Evolutionary conservation across 2,329 filamentous ascomycete species (phyloP).

Genomic region (Clonostachys rosea): DNA sequence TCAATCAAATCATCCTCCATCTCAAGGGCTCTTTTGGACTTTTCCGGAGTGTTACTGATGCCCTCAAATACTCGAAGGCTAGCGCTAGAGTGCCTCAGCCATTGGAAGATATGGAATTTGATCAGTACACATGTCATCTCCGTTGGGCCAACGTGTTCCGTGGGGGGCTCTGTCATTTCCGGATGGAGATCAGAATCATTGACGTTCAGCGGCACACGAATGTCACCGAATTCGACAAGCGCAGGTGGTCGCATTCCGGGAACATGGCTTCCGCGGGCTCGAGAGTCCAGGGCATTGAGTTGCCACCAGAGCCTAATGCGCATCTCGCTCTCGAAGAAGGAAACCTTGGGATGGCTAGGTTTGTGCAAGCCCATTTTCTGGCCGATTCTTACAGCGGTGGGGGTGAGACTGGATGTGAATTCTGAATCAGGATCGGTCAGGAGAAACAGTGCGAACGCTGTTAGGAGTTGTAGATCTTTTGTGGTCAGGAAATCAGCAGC

Average conservation of each 20-base stretch:
- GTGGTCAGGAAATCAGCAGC: conserved; percentile 17
- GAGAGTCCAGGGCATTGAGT: conserved; percentile 10
- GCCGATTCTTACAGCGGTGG: conserved; percentile 12
- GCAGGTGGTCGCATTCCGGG: not conserved
- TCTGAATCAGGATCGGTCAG: conserved; percentile 18
- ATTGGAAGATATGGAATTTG: conserved; percentile 19
- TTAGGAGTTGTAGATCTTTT: conserved; percentile 17
- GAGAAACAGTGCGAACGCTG: conserved; percentile 19
- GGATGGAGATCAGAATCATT: conserved; percentile 50
- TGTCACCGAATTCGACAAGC: not conserved
- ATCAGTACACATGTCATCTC: conserved; percentile 43
- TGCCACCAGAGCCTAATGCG: conserved; percentile 19
- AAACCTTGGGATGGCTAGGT: conserved; percentile 5
- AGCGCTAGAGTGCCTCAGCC: conserved; percentile 13
- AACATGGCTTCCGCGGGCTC: not conserved
- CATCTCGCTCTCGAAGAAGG: conserved; percentile 18
- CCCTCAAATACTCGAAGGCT: conserved; percentile 10
- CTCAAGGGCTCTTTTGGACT: conserved; percentile 3
- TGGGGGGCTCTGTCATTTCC: conserved; percentile 38
- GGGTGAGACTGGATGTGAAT: conserved; percentile 12
- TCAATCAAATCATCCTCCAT: conserved; percentile 13
- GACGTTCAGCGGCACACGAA: conserved; percentile 43
- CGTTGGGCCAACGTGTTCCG: conserved; percentile 42
- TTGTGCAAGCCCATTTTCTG: conserved; percentile 16
- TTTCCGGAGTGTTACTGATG: not conserved